These are phyloP conservation scores for Mycena leptocephala DNA, from an alignment of 768 basidiomycete genomes.

Conservation along the genomic window DNA sequence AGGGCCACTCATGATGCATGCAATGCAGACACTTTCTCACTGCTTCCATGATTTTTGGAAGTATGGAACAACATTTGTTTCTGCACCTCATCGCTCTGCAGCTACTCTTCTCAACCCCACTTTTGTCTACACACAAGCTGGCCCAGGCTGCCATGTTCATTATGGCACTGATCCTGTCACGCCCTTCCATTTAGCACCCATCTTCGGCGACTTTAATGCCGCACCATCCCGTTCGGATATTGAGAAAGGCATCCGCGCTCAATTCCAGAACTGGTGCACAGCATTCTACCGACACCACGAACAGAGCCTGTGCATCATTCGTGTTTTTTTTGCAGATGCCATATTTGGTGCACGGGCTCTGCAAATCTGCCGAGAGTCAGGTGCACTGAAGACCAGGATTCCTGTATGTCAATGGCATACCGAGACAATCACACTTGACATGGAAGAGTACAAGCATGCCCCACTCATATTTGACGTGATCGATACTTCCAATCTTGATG, in stretches of 20 bases:
- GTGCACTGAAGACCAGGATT: constrained; percentile 43
- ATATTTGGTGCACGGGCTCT: constrained; percentile 57
- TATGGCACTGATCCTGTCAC: constrained; percentile 61
- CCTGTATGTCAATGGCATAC: constrained; percentile 53
- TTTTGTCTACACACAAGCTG: constrained; percentile 58
- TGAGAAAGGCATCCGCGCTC: constrained; percentile 25
- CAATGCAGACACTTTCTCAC: constrained; percentile 31
- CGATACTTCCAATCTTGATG: constrained; percentile 67
- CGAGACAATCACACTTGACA: constrained; percentile 26
- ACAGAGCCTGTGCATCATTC: constrained; percentile 41
- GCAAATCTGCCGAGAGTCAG: constrained; percentile 34
- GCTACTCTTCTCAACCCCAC: constrained; percentile 61
- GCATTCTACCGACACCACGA: constrained; percentile 16
- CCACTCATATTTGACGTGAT: constrained; percentile 62
- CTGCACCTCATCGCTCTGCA: constrained; percentile 29
- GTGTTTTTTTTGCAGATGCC: constrained; percentile 60
- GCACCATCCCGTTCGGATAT: constrained; percentile 23
- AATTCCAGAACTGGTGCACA: constrained; percentile 41
- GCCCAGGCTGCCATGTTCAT: constrained; percentile 59
- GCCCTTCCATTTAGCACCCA: constrained; percentile 56
- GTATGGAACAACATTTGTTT: constrained; percentile 55
- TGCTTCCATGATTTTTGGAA: constrained; percentile 56
- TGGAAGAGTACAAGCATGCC: constrained; percentile 31
- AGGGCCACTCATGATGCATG: constrained; percentile 51
- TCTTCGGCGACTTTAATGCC: constrained; percentile 6